phyloP scores from a whole-genome alignment of 2,329 filamentous ascomycete genomes.

The Trichoderma brevicompactum region DNA sequence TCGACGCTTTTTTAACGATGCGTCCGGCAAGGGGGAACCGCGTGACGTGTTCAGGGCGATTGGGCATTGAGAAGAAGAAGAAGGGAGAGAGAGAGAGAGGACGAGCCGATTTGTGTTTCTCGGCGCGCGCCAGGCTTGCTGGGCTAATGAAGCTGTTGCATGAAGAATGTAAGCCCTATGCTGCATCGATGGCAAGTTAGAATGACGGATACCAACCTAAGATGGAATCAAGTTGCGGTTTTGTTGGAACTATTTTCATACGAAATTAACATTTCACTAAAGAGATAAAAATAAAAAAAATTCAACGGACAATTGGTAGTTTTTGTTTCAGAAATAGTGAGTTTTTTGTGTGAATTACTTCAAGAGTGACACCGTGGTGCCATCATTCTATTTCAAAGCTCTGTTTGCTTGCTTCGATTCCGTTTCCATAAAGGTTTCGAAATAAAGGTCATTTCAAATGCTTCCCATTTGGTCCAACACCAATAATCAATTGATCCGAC shows the following conservation, averaged over 20 bases:
- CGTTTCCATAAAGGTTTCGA: background rate
- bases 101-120: background rate
- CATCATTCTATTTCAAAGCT: constrained; percentile 19
- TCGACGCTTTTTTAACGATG: background rate
- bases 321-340: too few species aligned
- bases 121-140: background rate
- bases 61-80: background rate
- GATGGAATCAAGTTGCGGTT: constrained; percentile 1
- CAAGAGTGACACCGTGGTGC: constrained; percentile 6
- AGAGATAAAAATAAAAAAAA: background rate
- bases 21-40: background rate
- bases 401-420: constrained; percentile 22
- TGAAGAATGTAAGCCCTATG: constrained; percentile 3
- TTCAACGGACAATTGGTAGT: too few species aligned
- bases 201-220: background rate
- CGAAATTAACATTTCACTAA: background rate
- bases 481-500: background rate
- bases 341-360: constrained; percentile 5
- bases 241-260: background rate
- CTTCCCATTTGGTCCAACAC: background rate
- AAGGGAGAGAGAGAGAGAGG: too few species aligned
- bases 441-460: background rate
- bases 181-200: background rate
- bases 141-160: constrained; percentile 14
- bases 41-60: constrained; percentile 6